Base-by-base conservation (phyloP, 805 yeast genomes). In the Candida michaelii region DNA sequence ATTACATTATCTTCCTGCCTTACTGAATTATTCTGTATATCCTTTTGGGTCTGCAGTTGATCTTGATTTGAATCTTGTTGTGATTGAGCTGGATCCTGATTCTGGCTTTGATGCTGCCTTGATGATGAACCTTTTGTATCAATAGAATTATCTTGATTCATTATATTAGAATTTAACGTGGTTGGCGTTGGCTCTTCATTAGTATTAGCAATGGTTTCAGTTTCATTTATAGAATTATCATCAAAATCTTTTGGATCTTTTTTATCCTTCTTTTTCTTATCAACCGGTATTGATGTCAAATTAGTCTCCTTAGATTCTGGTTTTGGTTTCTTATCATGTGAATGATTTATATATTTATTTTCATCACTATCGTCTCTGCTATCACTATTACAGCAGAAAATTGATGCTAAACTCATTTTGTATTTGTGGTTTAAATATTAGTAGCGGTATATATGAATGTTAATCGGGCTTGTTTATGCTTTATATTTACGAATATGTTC, bases 331-430 rank as follows among this genome's bases (percentile, higher is more conserved):
- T 36, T 39, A 24, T 32, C 36, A 43, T 31, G 31, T 13, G 29
- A 37, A 39, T 25, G 19, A 36, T 43, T 43, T 31, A 53, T 49
- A 37, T 47, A 57, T 35, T 49, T 54, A 40, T 56, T 51, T 48
- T 63, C 68, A 45, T 61, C 65, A 12, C 59, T 51, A 36, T 61
- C 67, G 43, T 65, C 69, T 29, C 56, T 52, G 27, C 66, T 47
- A 44, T 61, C 64, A n/a, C 53, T 60, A 14, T 69, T 62, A 44
- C 74, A 69, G 45, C 74, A 69, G 16, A 69, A 63, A 30, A 69
- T 54, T 29, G 63, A 33, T 17, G 36, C 8, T 13, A 39, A 11
- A 15, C 40, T 32, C 46, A 43, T 39, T 24, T 25, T 25, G 7
- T 5, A 11, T 11, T 21, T 21, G 8, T 21, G 23, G 23, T 21